These are phyloP conservation scores for Biscogniauxia marginata DNA, from an alignment of 2,329 filamentous ascomycete genomes.

Conservation along the genomic window DNA sequence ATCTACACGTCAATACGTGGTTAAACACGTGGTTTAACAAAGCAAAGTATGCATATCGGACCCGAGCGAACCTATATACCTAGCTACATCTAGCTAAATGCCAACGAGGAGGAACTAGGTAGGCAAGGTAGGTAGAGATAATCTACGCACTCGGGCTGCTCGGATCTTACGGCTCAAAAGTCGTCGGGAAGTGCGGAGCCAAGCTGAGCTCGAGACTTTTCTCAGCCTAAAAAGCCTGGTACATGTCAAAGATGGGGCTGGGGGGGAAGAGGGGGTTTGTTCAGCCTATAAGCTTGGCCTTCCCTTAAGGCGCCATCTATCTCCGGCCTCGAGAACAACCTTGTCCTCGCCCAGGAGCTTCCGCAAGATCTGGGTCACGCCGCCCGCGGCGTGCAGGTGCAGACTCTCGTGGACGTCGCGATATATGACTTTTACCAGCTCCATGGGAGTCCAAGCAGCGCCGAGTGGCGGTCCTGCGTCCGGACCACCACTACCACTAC, in stretches of 20 bases:
- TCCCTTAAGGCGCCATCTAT: constrained; percentile 44
- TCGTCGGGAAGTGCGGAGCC: too few species aligned
- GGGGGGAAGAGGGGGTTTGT: too few species aligned
- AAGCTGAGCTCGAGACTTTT: neutral
- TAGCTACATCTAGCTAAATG: too few species aligned
- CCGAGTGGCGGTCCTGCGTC: constrained; percentile 22
- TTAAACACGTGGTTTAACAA: too few species aligned
- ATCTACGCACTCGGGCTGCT: too few species aligned
- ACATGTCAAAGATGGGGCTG: too few species aligned
- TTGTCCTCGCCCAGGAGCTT: constrained; percentile 77
- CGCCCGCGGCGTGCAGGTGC: constrained; percentile 72
- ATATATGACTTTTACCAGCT: constrained; percentile 88
- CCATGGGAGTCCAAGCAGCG: constrained; percentile 66
- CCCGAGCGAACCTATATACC: too few species aligned
- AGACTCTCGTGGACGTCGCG: constrained; percentile 72
- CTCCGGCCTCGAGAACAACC: constrained; percentile 44
- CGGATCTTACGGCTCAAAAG: too few species aligned
- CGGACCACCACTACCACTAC: neutral
- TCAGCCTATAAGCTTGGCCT: constrained; percentile 40
- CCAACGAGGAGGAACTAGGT: too few species aligned
- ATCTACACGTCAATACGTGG: too few species aligned
- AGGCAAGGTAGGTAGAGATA: too few species aligned
- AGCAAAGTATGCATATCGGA: too few species aligned
- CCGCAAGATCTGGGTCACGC: constrained; percentile 72
- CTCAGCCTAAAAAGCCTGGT: neutral